These are phyloP conservation scores for Saccharomyces hybrid DNA, from an alignment of 1,139 yeast species.

Conservation along the genomic window DNA sequence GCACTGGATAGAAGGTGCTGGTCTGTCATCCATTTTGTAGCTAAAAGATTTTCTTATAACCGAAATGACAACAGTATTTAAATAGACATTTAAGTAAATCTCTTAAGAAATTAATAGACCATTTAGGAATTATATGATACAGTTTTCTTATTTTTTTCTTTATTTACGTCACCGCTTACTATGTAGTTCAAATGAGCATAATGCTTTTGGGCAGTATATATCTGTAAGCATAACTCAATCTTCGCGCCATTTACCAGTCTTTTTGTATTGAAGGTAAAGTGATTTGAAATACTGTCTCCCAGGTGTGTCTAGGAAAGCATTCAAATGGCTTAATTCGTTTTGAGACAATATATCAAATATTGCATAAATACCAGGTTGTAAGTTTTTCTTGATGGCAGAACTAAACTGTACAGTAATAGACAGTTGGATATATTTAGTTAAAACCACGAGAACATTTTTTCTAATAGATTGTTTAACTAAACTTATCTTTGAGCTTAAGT, in stretches of 20 bases:
- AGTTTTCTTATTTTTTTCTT: background rate
- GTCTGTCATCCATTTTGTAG: conserved; percentile 15
- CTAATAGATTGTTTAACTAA: conserved; percentile 53
- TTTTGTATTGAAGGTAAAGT: conserved; percentile 64
- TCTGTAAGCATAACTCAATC: conserved; percentile 16
- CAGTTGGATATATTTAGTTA: conserved; percentile 47
- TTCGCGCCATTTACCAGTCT: conserved; percentile 78
- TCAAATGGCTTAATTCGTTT: conserved; percentile 57
- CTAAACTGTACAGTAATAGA: conserved; percentile 47
- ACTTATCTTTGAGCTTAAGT: conserved; percentile 50
- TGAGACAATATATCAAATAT: conserved; percentile 64
- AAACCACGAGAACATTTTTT: conserved; percentile 52
- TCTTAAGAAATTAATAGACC: background rate
- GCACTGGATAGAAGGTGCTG: conserved; percentile 21
- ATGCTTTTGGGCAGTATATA: no score
- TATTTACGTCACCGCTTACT: no score
- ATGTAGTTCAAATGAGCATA: no score
- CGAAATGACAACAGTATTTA: background rate
- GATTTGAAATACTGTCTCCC: conserved; percentile 63
- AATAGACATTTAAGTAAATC: background rate
- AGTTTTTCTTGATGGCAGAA: conserved; percentile 40
- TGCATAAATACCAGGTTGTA: conserved; percentile 51
- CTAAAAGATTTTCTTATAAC: conserved; percentile 7
- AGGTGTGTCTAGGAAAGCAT: conserved; percentile 59
- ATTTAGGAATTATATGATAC: background rate